Conservation (phyloP, 306 rosid genomes). For the Purshia tridentata region DNA sequence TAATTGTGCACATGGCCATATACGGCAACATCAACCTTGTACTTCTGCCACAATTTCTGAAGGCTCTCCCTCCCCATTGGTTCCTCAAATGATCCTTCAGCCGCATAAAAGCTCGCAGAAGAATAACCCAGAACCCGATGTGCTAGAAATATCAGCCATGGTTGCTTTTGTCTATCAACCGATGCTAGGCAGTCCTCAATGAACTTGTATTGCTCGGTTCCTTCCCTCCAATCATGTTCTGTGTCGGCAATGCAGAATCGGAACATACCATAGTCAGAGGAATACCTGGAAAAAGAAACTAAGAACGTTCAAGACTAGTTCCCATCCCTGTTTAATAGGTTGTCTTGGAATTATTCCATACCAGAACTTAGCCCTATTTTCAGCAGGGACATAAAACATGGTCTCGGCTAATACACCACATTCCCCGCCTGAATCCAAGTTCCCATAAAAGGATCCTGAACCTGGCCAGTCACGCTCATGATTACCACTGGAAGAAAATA, state of each 20-base stretch:
- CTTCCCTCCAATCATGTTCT: conserved; percentile 93
- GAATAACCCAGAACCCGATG: conserved; percentile 96
- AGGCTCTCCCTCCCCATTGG: conserved; percentile 99
- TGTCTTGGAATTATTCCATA: conserved; percentile 20
- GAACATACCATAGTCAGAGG: conserved; percentile 86
- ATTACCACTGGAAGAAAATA: conserved; percentile 63
- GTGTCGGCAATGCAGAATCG: conserved; percentile 92
- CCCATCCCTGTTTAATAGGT: not conserved
- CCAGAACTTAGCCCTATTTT: conserved; percentile 87
- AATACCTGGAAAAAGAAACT: conserved; percentile 55
- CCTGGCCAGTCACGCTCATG: conserved; percentile 99
- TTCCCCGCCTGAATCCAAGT: conserved; percentile 92
- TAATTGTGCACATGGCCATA: conserved; percentile 96
- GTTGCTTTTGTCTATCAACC: conserved; percentile 91
- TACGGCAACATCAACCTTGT: conserved; percentile 84
- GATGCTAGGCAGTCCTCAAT: conserved; percentile 82
- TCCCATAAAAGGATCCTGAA: conserved; percentile 76
- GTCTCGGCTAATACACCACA: conserved; percentile 82
- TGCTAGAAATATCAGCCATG: conserved; percentile 91
- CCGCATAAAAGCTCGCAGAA: conserved; percentile 63
- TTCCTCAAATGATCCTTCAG: conserved; percentile 88
- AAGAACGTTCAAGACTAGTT: not conserved
- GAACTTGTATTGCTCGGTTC: conserved; percentile 78
- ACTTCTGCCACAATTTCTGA: conserved; percentile 92
- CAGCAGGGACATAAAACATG: conserved; percentile 92